Base-by-base conservation (phyloP, 2,329 filamentous ascomycete species). In the Didymosphaeria variabile region DNA sequence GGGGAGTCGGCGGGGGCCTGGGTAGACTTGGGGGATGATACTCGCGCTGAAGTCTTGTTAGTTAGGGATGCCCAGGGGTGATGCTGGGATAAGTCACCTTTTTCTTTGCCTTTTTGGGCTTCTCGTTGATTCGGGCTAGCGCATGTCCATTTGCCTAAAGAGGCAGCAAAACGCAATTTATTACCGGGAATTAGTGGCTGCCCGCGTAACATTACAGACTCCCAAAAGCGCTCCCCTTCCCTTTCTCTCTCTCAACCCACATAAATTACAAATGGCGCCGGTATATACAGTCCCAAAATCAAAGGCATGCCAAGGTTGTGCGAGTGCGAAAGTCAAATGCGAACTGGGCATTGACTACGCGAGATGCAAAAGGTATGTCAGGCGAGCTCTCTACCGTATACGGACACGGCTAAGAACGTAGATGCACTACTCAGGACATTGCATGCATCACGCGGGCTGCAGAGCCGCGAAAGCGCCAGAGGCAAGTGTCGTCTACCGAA, bases 281-380 rank as follows among this genome's bases (percentile, higher is more conserved):
- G 5, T 59, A n/a, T 64, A 64, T 47, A 31, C 23, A 13, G 7
- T 66, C 10, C 61, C 64, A 23, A 44, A 52, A 32, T 12, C 51
- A 15, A 60, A 51, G 44, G 61, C 64, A 3, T 66, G 64, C 40
- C 61, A 60, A 31, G 42, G 34, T 29, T 66, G 64, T 40, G 53
- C 59, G 2, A 29, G 26, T 26, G 56, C 61, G 0, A 66, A 66
- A 44, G 54, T 51, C 19, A 63, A 60, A 50, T 66, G 64, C 40
- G 64, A 62, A 31, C 64, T 61, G 4, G 64, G 54, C 15, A 31
- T 49, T 15, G 61, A 52, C 34, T 64, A 59, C 29, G 44, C 53
- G 10, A 62, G 58, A 47, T 66, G 64, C 57, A 63, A 62, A 42
- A 63, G 64, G 64, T 62, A 54, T 40, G 29, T 13, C 15, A 47